Evolutionary conservation across 2,329 filamentous ascomycete species (phyloP).

Genomic region (Fusarium torreyae): DNA sequence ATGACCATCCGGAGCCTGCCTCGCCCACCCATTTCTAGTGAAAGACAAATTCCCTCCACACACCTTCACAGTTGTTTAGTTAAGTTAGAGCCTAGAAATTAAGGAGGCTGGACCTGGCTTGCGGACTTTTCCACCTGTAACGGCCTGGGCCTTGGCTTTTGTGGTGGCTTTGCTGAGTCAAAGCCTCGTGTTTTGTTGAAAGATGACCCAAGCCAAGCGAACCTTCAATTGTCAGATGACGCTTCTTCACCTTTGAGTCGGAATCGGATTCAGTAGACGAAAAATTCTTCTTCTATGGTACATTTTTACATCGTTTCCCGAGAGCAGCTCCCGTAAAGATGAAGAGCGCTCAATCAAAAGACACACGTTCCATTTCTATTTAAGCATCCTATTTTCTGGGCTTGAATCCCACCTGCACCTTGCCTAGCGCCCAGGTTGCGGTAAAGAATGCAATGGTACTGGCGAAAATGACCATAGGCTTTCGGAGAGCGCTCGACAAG

Average conservation of each 20-base stretch:
- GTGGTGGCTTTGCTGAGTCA: constrained; percentile 33
- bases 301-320: constrained; percentile 46
- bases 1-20: constrained; percentile 40
- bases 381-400: constrained; percentile 57
- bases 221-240: constrained; percentile 16
- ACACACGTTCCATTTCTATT: constrained; percentile 26
- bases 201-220: constrained; percentile 26
- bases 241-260: constrained; percentile 1
- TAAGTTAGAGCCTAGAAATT: constrained; percentile 10
- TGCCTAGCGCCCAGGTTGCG: constrained; percentile 81
- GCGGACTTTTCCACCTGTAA: constrained; percentile 16
- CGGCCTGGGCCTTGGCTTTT: constrained; percentile 20
- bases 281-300: constrained; percentile 42
- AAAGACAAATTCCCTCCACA: constrained; percentile 27
- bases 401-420: constrained; percentile 84
- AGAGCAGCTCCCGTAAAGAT: constrained; percentile 23
- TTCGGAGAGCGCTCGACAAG: constrained; percentile 80
- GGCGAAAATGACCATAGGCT: constrained; percentile 85
- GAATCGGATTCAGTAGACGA: constrained; percentile 24
- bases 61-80: constrained; percentile 8
- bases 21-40: constrained; percentile 41
- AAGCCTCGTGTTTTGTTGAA: constrained; percentile 24
- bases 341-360: constrained; percentile 23
- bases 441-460: constrained; percentile 83
- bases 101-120: constrained; percentile 24